phyloP scores from a whole-genome alignment of 2,329 filamentous ascomycete genomes.

The Pezicula rhizophila region DNA sequence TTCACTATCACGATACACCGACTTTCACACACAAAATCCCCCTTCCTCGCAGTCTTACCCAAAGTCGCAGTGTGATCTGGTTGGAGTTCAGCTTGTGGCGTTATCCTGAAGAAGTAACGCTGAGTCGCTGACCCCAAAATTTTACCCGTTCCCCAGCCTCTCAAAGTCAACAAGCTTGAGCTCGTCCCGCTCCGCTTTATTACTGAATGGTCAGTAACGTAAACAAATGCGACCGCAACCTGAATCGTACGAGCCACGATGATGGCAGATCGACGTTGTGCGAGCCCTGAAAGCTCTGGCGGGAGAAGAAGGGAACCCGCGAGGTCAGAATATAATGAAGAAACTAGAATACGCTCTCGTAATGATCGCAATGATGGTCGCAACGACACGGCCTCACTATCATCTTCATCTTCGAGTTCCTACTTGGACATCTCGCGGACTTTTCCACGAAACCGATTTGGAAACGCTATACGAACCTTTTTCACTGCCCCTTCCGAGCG shows the following conservation, averaged over 20 bases:
- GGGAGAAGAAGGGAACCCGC: slow-evolving; percentile 11
- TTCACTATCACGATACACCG: no score
- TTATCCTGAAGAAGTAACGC: not conserved
- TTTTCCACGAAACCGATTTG: slow-evolving; percentile 39
- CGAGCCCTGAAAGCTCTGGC: slow-evolving; percentile 17
- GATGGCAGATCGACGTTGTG: slow-evolving; percentile 23
- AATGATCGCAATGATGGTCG: not conserved
- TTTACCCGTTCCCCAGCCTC: no score
- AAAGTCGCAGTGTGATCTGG: not conserved
- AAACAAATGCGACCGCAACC: slow-evolving; percentile 3
- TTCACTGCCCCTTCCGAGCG: slow-evolving; percentile 55
- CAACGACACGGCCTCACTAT: slow-evolving; percentile 5
- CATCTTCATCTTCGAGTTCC: slow-evolving; percentile 34
- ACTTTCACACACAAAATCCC: not conserved
- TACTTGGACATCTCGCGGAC: slow-evolving; percentile 60
- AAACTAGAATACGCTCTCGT: slow-evolving; percentile 14
- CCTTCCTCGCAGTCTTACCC: not conserved
- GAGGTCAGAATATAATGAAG: slow-evolving; percentile 13
- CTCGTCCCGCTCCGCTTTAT: slow-evolving; percentile 1
- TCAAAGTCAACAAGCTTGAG: not conserved
- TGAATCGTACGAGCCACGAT: slow-evolving; percentile 5
- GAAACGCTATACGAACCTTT: slow-evolving; percentile 48
- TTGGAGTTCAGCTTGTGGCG: not conserved
- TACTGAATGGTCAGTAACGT: not conserved
- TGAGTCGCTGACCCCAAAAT: not conserved